Conservation (phyloP, 371 early-diverging fungal genomes). For the Mucor sp. region DNA sequence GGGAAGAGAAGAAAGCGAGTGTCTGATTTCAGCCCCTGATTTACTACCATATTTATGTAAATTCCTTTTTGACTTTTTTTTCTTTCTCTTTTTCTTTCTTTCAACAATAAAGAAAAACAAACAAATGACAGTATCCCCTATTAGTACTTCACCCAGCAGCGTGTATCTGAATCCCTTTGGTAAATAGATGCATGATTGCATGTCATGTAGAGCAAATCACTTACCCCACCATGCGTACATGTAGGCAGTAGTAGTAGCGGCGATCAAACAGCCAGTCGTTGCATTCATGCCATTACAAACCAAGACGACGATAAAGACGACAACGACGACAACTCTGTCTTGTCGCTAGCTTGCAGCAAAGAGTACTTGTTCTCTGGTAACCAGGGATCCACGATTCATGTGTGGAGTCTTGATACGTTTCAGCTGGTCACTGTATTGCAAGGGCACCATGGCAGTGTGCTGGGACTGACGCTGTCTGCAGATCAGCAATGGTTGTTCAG, state of each 20-base stretch:
- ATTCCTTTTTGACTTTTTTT: slow-evolving; percentile 6
- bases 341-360: slow-evolving; percentile 65
- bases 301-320: slow-evolving; percentile 48
- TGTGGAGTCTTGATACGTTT: slow-evolving; percentile 71
- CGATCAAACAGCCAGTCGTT: slow-evolving; percentile 24
- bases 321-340: slow-evolving; percentile 52
- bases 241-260: neutral
- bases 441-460: slow-evolving; percentile 72
- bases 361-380: slow-evolving; percentile 73
- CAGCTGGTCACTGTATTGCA: slow-evolving; percentile 55
- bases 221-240: neutral
- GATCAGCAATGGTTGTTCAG: slow-evolving; percentile 65
- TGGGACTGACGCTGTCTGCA: slow-evolving; percentile 58
- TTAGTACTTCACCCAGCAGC: neutral
- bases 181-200: neutral
- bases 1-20: neutral
- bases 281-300: slow-evolving; percentile 64
- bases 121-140: neutral
- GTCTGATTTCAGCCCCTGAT: slow-evolving; percentile 1
- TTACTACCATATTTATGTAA: neutral
- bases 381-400: slow-evolving; percentile 66
- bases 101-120: neutral
- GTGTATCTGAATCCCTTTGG: neutral
- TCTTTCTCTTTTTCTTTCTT: neutral
- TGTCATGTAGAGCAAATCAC: neutral